Conservation (phyloP, 225 moss, liverwort and hornwort species). For the Bryum argenteum region DNA sequence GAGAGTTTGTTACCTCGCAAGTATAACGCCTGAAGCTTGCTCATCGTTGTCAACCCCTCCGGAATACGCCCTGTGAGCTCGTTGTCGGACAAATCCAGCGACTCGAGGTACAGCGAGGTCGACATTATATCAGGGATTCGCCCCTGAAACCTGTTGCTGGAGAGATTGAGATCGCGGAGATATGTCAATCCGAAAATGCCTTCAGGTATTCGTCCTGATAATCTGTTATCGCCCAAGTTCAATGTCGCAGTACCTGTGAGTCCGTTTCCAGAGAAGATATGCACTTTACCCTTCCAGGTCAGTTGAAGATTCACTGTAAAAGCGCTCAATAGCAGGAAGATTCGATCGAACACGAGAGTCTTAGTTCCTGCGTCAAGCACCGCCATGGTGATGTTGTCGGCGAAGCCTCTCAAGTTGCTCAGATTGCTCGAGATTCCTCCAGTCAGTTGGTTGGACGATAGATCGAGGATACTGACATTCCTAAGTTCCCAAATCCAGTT, state of each 20-base stretch:
- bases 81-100: constrained; percentile 32
- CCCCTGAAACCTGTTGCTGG: constrained; percentile 20
- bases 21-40: not conserved
- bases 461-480: constrained; percentile 26
- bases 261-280: constrained; percentile 17
- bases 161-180: constrained; percentile 31
- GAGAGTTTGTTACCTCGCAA: constrained; percentile 31
- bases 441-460: constrained; percentile 30
- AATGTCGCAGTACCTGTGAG: constrained; percentile 22
- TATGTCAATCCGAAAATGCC: constrained; percentile 24
- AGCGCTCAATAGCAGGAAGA: not conserved
- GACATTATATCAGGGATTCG: constrained; percentile 5
- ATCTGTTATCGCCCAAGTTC: constrained; percentile 29
- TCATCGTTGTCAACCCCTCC: not conserved
- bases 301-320: constrained; percentile 19
- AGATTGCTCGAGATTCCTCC: constrained; percentile 28
- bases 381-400: constrained; percentile 20
- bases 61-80: constrained; percentile 27
- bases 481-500: constrained; percentile 34
- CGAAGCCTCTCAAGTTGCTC: constrained; percentile 34
- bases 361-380: not conserved
- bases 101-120: constrained; percentile 25
- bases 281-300: constrained; percentile 6
- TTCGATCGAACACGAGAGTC: not conserved
- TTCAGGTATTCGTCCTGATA: constrained; percentile 10